These are phyloP conservation scores for Rhinocladiella mackenziei DNA, from an alignment of 2,329 filamentous ascomycete genomes.

Conservation along the genomic window DNA sequence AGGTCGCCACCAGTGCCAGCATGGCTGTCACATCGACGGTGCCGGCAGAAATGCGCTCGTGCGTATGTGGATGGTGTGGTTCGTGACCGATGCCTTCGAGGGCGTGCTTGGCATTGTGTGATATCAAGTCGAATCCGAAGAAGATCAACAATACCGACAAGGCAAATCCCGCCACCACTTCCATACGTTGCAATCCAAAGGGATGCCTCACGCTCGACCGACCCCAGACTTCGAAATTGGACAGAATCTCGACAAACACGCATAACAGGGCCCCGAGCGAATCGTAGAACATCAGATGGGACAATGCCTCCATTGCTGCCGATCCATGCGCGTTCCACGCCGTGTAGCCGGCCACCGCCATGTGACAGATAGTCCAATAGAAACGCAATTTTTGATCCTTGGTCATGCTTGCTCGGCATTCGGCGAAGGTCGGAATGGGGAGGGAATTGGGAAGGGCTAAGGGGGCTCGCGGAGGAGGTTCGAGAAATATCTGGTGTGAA, in stretches of 20 bases:
- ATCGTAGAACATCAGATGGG: conserved; percentile 92
- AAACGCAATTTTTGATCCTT: conserved; percentile 77
- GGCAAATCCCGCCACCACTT: conserved; percentile 91
- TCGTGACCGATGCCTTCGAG: conserved; percentile 70
- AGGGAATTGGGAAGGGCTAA: conserved; percentile 86
- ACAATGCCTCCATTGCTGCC: conserved; percentile 84
- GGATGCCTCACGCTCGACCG: conserved; percentile 88
- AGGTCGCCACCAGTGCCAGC: conserved; percentile 74
- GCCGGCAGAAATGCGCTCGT: conserved; percentile 67
- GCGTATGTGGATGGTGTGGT: conserved; percentile 65
- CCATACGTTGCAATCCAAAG: conserved; percentile 84
- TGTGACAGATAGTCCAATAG: conserved; percentile 86
- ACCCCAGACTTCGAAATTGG: conserved; percentile 98
- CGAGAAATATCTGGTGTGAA: conserved; percentile 93
- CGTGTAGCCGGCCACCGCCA: conserved; percentile 75
- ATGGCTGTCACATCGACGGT: conserved; percentile 76
- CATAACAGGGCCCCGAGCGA: conserved; percentile 88
- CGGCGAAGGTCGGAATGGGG: conserved; percentile 81
- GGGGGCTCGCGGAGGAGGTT: conserved; percentile 79
- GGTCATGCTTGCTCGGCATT: conserved; percentile 87
- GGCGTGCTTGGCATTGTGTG: conserved; percentile 89
- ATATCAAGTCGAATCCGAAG: conserved; percentile 92
- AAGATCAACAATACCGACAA: conserved; percentile 97
- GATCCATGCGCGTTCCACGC: conserved; percentile 83
- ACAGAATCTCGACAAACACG: conserved; percentile 84